Evolutionary conservation across 768 basidiomycete species (phyloP).

Genomic region (Lyophyllum semitale): DNA sequence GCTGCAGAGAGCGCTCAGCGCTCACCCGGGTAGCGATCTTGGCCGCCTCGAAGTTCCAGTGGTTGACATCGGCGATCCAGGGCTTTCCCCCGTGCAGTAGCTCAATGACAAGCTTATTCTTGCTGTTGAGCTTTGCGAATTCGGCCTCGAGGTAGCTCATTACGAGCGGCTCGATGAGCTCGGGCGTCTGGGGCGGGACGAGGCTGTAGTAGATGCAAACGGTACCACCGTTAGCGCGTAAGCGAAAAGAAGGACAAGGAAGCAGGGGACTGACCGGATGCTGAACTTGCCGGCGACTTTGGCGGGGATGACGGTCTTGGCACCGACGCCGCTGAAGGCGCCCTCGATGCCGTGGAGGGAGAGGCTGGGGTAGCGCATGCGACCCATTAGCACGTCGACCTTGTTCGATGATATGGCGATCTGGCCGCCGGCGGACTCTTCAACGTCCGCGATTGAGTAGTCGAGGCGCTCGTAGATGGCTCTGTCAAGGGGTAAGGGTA

Average conservation of each 20-base stretch:
- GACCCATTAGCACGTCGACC: constrained; percentile 81
- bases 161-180: constrained; percentile 71
- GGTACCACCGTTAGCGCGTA: neutral
- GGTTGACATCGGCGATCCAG: constrained; percentile 83
- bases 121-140: constrained; percentile 83
- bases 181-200: constrained; percentile 88
- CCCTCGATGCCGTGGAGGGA: constrained; percentile 96
- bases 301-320: constrained; percentile 94
- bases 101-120: constrained; percentile 79
- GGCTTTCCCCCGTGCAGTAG: constrained; percentile 82
- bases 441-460: constrained; percentile 71
- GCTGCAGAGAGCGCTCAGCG: constrained; percentile 3
- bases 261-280: constrained; percentile 65
- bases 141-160: constrained; percentile 68
- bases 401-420: constrained; percentile 80
- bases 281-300: constrained; percentile 91
- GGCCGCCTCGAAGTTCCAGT: constrained; percentile 94
- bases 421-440: constrained; percentile 71
- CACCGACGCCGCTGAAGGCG: constrained; percentile 81
- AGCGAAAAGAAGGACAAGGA: too few relatives aligned
- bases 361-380: constrained; percentile 88
- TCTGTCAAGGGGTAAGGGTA: constrained; percentile 31
- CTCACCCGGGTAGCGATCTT: constrained; percentile 77
- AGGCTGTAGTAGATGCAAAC: constrained; percentile 39
- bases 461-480: constrained; percentile 75